Conservation (phyloP, 805 yeast species). For the Zygotorulaspora danielsina region DNA sequence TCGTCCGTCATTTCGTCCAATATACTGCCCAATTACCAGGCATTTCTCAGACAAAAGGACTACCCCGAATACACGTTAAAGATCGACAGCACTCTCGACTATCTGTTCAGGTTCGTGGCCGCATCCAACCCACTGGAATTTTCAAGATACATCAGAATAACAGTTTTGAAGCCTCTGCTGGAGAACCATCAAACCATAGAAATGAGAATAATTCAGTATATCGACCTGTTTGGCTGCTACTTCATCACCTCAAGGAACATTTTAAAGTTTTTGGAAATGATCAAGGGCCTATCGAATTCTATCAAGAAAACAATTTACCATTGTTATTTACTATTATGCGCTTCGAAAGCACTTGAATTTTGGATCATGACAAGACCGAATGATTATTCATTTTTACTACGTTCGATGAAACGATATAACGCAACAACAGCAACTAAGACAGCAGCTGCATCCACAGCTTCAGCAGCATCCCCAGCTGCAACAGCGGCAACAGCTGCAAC, state of each 20-base stretch:
- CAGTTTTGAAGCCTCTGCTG: slow-evolving; percentile 23
- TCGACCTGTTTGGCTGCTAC: slow-evolving; percentile 45
- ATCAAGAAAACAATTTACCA: slow-evolving; percentile 45
- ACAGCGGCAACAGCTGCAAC: background rate
- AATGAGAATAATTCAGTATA: slow-evolving; percentile 30
- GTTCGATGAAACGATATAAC: slow-evolving; percentile 2
- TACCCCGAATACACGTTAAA: slow-evolving; percentile 12
- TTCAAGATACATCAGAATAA: slow-evolving; percentile 29
- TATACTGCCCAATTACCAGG: slow-evolving; percentile 22
- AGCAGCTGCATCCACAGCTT: background rate
- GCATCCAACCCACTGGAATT: slow-evolving; percentile 48
- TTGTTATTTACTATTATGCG: slow-evolving; percentile 42
- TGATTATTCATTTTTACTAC: slow-evolving; percentile 37
- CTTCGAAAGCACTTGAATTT: slow-evolving; percentile 42
- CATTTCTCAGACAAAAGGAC: slow-evolving; percentile 15
- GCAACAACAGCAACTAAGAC: background rate
- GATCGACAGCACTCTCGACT: slow-evolving; percentile 21
- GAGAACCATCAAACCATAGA: slow-evolving; percentile 38
- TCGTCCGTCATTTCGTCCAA: slow-evolving; percentile 9
- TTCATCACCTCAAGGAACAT: slow-evolving; percentile 40
- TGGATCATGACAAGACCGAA: slow-evolving; percentile 51
- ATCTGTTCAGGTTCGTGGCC: slow-evolving; percentile 44
- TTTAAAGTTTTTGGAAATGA: slow-evolving; percentile 38
- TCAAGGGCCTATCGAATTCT: slow-evolving; percentile 37
- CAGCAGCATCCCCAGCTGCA: background rate